Conservation (phyloP, 2,329 filamentous ascomycete species). For the Colletotrichum eleusines region DNA sequence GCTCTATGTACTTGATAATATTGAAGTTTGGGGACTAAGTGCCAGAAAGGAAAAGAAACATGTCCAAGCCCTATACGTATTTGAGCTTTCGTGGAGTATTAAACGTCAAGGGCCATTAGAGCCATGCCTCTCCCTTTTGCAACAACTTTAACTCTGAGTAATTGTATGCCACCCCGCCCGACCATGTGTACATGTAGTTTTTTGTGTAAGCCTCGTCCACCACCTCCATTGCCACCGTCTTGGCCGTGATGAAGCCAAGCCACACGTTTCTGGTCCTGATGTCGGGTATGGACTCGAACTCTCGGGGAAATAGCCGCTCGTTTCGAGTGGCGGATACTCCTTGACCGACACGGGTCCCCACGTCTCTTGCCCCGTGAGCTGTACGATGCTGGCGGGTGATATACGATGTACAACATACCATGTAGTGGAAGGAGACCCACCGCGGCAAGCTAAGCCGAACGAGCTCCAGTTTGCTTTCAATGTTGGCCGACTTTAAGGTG, state of each 20-base stretch:
- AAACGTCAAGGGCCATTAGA: no score
- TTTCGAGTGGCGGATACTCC: background rate
- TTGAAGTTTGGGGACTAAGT: no score
- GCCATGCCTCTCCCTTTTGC: background rate
- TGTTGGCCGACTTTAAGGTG: slow-evolving; percentile 52
- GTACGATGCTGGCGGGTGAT: slow-evolving; percentile 45
- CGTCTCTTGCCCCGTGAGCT: slow-evolving; percentile 8
- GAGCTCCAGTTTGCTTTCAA: slow-evolving; percentile 52
- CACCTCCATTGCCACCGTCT: background rate
- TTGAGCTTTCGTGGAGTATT: no score
- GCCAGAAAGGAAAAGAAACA: no score
- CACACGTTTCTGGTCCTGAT: background rate
- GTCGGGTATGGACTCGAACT: background rate
- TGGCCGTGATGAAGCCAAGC: slow-evolving; percentile 7
- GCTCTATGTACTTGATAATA: no score
- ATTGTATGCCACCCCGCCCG: background rate
- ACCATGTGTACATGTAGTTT: slow-evolving; percentile 3
- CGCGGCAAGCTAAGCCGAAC: slow-evolving; percentile 46
- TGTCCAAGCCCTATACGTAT: no score
- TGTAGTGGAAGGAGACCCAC: slow-evolving; percentile 48
- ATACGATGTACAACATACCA: no score
- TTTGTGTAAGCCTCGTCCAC: slow-evolving; percentile 14
- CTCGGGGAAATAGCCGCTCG: background rate
- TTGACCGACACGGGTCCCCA: slow-evolving; percentile 13
- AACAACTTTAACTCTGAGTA: background rate